Evolutionary conservation across 495 filamentous ascomycete genomes (phyloP).

Genomic region (Aspergillus incahuasiensis): DNA sequence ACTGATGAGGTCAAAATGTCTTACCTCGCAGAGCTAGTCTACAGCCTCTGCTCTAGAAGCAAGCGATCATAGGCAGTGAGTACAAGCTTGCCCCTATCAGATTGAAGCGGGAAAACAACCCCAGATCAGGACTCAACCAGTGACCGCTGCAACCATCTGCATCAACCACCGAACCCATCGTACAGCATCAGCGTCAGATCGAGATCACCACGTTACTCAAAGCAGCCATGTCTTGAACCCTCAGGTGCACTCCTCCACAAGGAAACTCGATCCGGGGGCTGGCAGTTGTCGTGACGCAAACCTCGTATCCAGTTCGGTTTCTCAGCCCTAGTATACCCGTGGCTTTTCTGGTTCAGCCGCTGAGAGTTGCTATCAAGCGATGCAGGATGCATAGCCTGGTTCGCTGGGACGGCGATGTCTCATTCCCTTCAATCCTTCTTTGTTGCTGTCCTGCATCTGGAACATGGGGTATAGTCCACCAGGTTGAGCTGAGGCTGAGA

Average conservation of each 20-base stretch:
- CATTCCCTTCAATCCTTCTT: conserved; percentile 1
- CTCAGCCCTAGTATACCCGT: background rate
- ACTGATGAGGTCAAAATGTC: background rate
- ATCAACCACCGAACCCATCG: background rate
- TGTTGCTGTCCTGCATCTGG: conserved; percentile 7
- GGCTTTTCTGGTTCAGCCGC: conserved; percentile 6
- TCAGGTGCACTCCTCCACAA: background rate
- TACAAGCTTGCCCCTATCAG: background rate
- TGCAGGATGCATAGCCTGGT: background rate
- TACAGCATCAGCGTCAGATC: background rate
- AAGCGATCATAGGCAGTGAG: background rate
- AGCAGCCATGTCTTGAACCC: background rate
- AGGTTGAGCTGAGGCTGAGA: background rate
- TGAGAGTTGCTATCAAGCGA: background rate
- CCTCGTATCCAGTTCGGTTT: conserved; percentile 30
- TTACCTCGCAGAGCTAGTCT: background rate
- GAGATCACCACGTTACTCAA: background rate
- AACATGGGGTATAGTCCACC: conserved; percentile 1
- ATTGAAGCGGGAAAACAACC: background rate
- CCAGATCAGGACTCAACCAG: background rate
- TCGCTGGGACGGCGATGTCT: conserved; percentile 1
- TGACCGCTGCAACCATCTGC: background rate
- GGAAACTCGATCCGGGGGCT: background rate
- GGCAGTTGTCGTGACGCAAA: conserved; percentile 17
- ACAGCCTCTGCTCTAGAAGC: background rate